These are phyloP conservation scores for Eutypa lata DNA, from an alignment of 2,329 filamentous ascomycete genomes.

Conservation along the genomic window DNA sequence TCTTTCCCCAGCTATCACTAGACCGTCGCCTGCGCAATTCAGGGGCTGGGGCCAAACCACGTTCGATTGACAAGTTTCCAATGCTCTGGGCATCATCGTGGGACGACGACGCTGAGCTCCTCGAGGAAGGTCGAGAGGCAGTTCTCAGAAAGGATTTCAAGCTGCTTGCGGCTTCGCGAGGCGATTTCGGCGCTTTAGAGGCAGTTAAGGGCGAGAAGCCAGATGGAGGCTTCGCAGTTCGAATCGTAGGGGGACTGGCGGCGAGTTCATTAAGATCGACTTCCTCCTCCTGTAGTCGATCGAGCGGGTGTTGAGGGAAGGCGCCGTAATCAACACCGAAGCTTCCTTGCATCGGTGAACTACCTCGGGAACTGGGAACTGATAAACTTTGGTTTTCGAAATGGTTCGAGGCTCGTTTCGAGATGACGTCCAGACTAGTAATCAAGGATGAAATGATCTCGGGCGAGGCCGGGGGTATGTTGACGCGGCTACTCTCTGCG, in stretches of 20 bases:
- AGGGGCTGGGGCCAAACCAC: slow-evolving; percentile 42
- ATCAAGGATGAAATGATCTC: slow-evolving; percentile 70
- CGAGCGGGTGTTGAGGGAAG: slow-evolving; percentile 51
- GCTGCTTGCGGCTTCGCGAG: slow-evolving; percentile 45
- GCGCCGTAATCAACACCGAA: slow-evolving; percentile 74
- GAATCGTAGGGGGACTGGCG: slow-evolving; percentile 67
- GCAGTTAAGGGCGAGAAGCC: slow-evolving; percentile 71
- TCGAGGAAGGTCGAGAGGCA: slow-evolving; percentile 58
- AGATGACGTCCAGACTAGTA: slow-evolving; percentile 67
- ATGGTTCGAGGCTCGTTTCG: slow-evolving; percentile 63
- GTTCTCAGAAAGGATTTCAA: slow-evolving; percentile 59
- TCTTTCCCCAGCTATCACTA: slow-evolving; percentile 61
- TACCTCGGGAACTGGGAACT: slow-evolving; percentile 36
- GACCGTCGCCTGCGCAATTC: slow-evolving; percentile 54
- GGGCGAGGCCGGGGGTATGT: slow-evolving; percentile 52
- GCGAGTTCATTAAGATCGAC: slow-evolving; percentile 57
- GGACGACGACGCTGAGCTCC: slow-evolving; percentile 54
- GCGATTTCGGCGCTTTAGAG: slow-evolving; percentile 49
- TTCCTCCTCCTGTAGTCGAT: slow-evolving; percentile 45
- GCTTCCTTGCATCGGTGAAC: slow-evolving; percentile 42
- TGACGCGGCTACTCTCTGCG: slow-evolving; percentile 20
- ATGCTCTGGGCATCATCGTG: slow-evolving; percentile 61
- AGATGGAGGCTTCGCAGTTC: slow-evolving; percentile 77
- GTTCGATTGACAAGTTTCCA: slow-evolving; percentile 63
- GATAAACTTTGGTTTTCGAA: slow-evolving; percentile 57